These are phyloP conservation scores for Populus alba DNA, from an alignment of 345 rosid genomes.

Conservation along the genomic window DNA sequence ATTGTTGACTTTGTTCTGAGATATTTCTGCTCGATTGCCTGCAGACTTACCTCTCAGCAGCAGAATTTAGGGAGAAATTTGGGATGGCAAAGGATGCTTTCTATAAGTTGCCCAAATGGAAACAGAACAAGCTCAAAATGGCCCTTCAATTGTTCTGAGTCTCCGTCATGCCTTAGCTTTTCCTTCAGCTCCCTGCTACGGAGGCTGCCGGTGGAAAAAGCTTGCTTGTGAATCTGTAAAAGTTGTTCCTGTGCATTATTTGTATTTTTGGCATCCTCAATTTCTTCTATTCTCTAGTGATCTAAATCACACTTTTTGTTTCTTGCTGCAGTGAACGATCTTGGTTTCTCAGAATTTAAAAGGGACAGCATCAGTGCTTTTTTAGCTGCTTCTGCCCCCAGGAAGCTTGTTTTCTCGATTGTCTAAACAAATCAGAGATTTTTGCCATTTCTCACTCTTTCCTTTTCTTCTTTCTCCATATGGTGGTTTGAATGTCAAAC, in stretches of 20 bases:
- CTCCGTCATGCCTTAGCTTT: slow-evolving; percentile 23
- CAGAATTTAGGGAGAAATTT: slow-evolving; percentile 84
- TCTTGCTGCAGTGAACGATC: slow-evolving; percentile 36
- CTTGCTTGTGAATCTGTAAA: slow-evolving; percentile 31
- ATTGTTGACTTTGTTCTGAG: background rate
- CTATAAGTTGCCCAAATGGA: slow-evolving; percentile 91
- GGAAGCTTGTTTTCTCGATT: slow-evolving; percentile 38
- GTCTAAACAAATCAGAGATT: slow-evolving; percentile 6
- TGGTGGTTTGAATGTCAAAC: slow-evolving; percentile 36
- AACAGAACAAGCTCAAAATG: slow-evolving; percentile 97
- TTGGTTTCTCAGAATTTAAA: slow-evolving; percentile 19
- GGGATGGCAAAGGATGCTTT: slow-evolving; percentile 80
- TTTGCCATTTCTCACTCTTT: too few relatives aligned
- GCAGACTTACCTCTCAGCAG: slow-evolving; percentile 74
- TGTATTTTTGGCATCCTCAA: background rate
- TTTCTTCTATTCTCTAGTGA: background rate
- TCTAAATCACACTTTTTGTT: slow-evolving; percentile 15
- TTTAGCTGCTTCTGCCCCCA: slow-evolving; percentile 88
- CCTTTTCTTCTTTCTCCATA: background rate
- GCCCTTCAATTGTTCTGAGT: slow-evolving; percentile 72
- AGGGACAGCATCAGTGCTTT: slow-evolving; percentile 85
- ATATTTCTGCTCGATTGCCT: slow-evolving; percentile 4
- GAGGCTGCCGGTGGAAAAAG: slow-evolving; percentile 39
- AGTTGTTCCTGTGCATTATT: slow-evolving; percentile 9
- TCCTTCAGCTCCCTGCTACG: slow-evolving; percentile 27